phyloP scores from a whole-genome alignment of 257 asterid species.

The Primulina tabacum region DNA sequence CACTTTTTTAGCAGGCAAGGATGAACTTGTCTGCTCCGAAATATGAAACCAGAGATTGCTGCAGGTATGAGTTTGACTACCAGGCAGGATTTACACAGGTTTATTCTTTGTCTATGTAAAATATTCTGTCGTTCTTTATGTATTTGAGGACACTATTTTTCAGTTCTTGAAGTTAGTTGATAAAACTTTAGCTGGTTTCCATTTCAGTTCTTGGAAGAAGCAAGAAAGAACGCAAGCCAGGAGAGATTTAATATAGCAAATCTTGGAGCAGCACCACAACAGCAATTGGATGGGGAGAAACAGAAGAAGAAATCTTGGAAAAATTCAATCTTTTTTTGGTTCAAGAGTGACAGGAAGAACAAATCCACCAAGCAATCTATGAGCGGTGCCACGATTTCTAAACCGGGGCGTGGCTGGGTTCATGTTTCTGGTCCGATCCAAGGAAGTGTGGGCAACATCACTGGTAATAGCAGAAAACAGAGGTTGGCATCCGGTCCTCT shows the following conservation, averaged over 20 bases:
- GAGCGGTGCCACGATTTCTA: conserved; percentile 23
- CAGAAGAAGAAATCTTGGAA: conserved; percentile 63
- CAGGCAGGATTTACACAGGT: conserved; percentile 61
- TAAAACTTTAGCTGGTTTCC: neutral
- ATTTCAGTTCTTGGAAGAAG: conserved; percentile 69
- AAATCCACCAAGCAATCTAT: conserved; percentile 21
- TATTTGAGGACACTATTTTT: neutral
- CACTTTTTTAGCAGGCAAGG: conserved; percentile 24
- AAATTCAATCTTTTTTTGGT: conserved; percentile 62
- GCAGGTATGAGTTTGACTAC: conserved; percentile 54
- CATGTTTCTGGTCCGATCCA: conserved; percentile 51
- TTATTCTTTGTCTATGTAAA: neutral
- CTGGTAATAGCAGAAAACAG: conserved; percentile 22
- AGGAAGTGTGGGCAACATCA: conserved; percentile 14
- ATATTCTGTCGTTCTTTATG: neutral
- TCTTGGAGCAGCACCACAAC: conserved; percentile 24
- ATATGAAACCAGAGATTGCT: conserved; percentile 30
- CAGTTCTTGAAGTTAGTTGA: conserved; percentile 3
- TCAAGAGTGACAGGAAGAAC: conserved; percentile 50
- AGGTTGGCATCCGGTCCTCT: conserved; percentile 59
- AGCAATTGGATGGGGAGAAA: conserved; percentile 32
- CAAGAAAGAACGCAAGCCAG: conserved; percentile 35
- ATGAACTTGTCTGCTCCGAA: conserved; percentile 42
- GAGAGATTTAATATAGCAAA: conserved; percentile 18
- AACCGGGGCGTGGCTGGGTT: conserved; percentile 30